Evolutionary conservation across 2,329 filamentous ascomycete genomes (phyloP).

Genomic region (Leptodontidium sp.): DNA sequence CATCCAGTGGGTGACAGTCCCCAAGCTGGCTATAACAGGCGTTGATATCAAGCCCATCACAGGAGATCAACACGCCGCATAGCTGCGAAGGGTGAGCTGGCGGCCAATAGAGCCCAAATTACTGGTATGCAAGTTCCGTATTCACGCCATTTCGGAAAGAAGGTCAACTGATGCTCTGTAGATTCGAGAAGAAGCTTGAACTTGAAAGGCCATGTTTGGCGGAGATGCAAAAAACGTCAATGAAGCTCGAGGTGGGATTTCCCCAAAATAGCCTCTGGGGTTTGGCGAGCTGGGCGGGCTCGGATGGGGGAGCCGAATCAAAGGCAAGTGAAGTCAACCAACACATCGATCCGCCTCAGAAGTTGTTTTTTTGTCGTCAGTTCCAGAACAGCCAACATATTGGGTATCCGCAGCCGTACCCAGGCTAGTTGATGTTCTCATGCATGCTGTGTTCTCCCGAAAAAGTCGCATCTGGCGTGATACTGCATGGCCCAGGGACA

Average conservation of each 20-base stretch:
- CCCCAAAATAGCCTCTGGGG: background rate
- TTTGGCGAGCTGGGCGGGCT: background rate
- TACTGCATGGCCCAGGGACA: conserved; percentile 15
- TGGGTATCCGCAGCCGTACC: background rate
- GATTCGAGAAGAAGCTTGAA: background rate
- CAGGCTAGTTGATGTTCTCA: background rate
- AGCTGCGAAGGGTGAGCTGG: background rate
- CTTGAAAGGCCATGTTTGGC: background rate
- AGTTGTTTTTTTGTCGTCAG: background rate
- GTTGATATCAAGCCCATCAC: conserved; percentile 9
- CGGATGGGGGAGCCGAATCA: background rate
- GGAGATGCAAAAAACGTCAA: background rate
- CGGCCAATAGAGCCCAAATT: background rate
- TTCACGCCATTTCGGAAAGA: background rate
- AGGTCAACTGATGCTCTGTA: background rate
- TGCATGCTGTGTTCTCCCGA: conserved; percentile 21
- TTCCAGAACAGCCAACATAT: background rate
- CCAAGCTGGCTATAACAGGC: background rate
- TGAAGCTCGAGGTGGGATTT: too few relatives aligned
- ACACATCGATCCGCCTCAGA: background rate
- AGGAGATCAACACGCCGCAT: background rate
- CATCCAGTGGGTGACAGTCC: background rate
- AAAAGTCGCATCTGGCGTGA: conserved; percentile 6
- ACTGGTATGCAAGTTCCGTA: background rate
- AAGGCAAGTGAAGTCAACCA: background rate